Base-by-base conservation (phyloP, 495 filamentous ascomycete genomes). In the Annulohypoxylon bovei region DNA sequence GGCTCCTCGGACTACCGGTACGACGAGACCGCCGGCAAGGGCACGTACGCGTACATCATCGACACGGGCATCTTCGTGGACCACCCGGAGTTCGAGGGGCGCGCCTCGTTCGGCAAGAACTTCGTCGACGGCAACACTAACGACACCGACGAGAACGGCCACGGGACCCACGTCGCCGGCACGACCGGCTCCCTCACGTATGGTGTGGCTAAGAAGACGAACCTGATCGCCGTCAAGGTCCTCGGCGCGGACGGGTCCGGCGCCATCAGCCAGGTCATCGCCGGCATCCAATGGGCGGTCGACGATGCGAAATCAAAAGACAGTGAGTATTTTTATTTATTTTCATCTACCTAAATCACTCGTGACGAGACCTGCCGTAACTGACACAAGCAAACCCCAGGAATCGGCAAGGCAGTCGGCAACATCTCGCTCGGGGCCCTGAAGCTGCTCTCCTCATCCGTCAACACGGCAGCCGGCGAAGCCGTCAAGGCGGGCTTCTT, bases 61-160 rank as follows among this genome's bases (percentile, higher is more conserved):
- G 83, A 81, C 67, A 76, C 78, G 32, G 87, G 86, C 35, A 83
- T 88, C 69, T 79, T 76, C 52, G 75, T 73, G 23, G 62, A 70
- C 2, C 86, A 88, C 69, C 66, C 65, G 33, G 73, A 88, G 33
- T 89, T 89, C 47, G 84, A 70, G 3, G 83, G 83, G 14, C 86
- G 87, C 67, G 85, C 84, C 40, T 75, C 40, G 30, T 81, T 76
- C 55, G 85, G 84, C 44, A 79, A 78, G 65, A 88, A 87, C 76
- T 72, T 77, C 27, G 68, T 72, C 42, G 65, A 73, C 11, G 75
- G 72, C 25, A 70, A 54, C 44, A 44, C 37, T 6, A 66, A 76
- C 63, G 53, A 75, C 58, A 73, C 77, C 40, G 82, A 86, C 58
- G 68, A 76, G 28, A 75, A 80, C 62, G 83, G 78, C 16, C 78